Evolutionary conservation across 345 rosid species (phyloP).

Genomic region (Litchi chinensis): DNA sequence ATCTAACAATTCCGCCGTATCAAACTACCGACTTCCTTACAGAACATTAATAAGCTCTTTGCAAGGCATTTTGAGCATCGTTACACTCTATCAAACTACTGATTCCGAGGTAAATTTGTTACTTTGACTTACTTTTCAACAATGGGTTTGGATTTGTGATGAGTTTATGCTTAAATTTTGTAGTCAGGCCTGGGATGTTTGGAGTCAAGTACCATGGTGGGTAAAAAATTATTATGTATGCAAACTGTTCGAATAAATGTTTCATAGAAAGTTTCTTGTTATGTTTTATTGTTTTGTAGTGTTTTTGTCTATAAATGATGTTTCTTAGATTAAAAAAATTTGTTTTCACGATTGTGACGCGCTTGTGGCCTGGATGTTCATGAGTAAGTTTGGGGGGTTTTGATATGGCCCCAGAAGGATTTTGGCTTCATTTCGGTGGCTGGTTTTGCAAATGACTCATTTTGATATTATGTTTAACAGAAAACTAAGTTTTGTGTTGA

Average conservation of each 20-base stretch:
- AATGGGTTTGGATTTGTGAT: neutral
- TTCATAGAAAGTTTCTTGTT: neutral
- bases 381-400: neutral
- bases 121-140: neutral
- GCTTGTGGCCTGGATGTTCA: neutral
- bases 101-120: neutral
- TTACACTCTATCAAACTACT: neutral
- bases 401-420: neutral
- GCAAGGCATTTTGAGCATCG: neutral
- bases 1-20: too few relatives aligned
- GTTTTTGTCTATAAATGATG: neutral
- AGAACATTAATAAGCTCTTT: neutral
- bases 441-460: neutral
- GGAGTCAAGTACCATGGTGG: too few relatives aligned
- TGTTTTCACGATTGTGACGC: neutral
- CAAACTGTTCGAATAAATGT: neutral
- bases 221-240: neutral
- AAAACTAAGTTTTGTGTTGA: neutral
- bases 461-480: neutral
- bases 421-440: neutral
- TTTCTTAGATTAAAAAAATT: neutral
- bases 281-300: neutral
- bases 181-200: neutral
- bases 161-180: neutral
- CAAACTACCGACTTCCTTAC: too few relatives aligned